Evolutionary conservation across 2,329 filamentous ascomycete species (phyloP).

Genomic region (Cryphonectria carpinicola): DNA sequence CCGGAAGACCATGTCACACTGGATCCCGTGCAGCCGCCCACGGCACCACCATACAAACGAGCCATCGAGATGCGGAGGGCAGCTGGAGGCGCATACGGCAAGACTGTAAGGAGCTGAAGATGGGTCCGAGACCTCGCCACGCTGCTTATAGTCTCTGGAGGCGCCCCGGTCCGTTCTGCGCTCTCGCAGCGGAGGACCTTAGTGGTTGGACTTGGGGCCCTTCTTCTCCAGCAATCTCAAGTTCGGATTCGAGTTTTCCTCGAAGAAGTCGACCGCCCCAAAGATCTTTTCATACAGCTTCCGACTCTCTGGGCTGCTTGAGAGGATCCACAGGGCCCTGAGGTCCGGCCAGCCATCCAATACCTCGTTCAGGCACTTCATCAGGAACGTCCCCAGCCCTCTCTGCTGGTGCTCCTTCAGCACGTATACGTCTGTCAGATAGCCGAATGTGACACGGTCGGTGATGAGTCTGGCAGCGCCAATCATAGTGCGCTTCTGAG

Average conservation of each 20-base stretch:
- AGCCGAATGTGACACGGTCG: slow-evolving; percentile 70
- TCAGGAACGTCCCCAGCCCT: slow-evolving; percentile 68
- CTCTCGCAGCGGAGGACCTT: neutral
- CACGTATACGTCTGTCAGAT: slow-evolving; percentile 72
- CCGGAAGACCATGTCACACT: slow-evolving; percentile 85
- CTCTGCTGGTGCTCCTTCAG: slow-evolving; percentile 60
- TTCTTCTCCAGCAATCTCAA: slow-evolving; percentile 44
- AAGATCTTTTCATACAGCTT: slow-evolving; percentile 54
- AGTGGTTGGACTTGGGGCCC: slow-evolving; percentile 36
- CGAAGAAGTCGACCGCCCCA: slow-evolving; percentile 40
- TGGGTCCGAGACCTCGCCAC: neutral
- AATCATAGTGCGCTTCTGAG: slow-evolving; percentile 40
- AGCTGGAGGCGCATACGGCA: slow-evolving; percentile 77
- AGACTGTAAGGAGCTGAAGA: slow-evolving; percentile 52
- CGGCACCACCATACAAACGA: slow-evolving; percentile 90
- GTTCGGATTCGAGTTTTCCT: slow-evolving; percentile 11
- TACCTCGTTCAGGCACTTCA: slow-evolving; percentile 62
- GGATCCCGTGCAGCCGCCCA: slow-evolving; percentile 92
- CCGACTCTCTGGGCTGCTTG: slow-evolving; percentile 40
- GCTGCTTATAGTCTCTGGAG: neutral
- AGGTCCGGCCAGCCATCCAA: slow-evolving; percentile 61
- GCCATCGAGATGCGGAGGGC: slow-evolving; percentile 83
- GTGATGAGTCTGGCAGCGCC: slow-evolving; percentile 69
- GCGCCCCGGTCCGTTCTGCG: neutral
- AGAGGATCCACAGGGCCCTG: slow-evolving; percentile 61